Percentiles rank a stretch among this genome's conserved stretches.
phyloP scores from a whole-genome alignment of 208 protist species.

The Wallacemonas rigidus region DNA sequence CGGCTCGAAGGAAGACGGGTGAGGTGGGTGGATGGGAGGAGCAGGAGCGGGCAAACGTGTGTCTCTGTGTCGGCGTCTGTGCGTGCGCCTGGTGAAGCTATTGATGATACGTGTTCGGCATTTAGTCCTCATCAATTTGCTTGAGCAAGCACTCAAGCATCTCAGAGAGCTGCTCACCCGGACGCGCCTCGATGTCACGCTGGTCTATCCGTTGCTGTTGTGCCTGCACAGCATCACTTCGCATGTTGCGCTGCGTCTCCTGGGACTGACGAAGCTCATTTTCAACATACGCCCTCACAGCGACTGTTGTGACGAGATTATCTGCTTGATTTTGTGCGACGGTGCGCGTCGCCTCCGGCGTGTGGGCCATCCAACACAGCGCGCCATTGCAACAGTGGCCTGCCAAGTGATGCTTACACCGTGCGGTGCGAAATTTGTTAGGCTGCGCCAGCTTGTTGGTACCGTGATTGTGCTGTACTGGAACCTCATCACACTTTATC shows the following conservation, averaged over 20 bases:
- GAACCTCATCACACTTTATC: neutral
- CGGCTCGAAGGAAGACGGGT: too few relatives aligned
- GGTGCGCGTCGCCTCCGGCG: neutral
- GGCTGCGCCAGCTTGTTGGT: neutral
- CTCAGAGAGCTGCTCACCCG: neutral
- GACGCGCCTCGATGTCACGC: too few relatives aligned
- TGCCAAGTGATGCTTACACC: conserved; percentile 2
- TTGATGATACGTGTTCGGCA: too few relatives aligned
- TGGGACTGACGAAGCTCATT: neutral
- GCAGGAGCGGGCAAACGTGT: too few relatives aligned
- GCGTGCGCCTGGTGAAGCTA: too few relatives aligned
- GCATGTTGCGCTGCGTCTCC: too few relatives aligned
- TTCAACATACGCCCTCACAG: neutral
- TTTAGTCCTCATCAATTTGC: neutral
- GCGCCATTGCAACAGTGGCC: conserved; percentile 10
- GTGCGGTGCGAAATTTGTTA: conserved; percentile 3
- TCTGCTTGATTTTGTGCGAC: neutral
- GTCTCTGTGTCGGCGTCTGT: too few relatives aligned
- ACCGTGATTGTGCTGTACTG: conserved; percentile 1
- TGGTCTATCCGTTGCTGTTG: neutral
- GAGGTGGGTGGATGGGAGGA: too few relatives aligned
- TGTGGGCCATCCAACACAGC: conserved; percentile 13
- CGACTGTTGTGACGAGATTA: neutral
- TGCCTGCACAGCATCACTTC: too few relatives aligned
- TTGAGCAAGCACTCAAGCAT: neutral